Conservation (phyloP, 257 asterid species). For the Lycium ferocissimum region DNA sequence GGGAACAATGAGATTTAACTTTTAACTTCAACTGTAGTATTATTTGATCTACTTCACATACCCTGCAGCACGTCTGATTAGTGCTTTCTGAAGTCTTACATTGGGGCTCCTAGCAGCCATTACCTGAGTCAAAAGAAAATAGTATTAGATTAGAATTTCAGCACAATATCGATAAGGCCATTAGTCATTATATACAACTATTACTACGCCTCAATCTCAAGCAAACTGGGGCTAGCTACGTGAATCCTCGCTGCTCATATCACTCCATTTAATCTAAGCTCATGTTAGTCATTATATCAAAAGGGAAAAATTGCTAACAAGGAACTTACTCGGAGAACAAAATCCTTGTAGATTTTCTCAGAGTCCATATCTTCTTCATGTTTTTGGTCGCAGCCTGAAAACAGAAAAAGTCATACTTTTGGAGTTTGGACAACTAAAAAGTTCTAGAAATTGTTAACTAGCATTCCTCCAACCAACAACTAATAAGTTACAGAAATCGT, state of each 20-base stretch:
- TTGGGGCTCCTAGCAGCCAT: conserved; percentile 99
- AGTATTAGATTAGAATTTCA: neutral
- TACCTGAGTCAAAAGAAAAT: conserved; percentile 55
- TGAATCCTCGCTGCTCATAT: neutral
- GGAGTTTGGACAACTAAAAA: too few species aligned
- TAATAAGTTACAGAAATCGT: too few species aligned
- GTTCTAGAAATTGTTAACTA: neutral
- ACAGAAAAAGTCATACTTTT: neutral
- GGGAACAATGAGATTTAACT: neutral
- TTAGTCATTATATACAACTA: neutral
- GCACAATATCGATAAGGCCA: neutral
- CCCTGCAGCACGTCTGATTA: conserved; percentile 72
- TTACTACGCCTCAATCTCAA: neutral
- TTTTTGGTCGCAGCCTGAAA: conserved; percentile 87
- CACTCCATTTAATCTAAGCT: neutral
- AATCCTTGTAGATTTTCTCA: conserved; percentile 77
- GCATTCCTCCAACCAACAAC: neutral
- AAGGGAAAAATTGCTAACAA: conserved; percentile 8
- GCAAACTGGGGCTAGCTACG: neutral
- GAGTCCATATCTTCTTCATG: conserved; percentile 95
- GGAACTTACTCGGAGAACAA: conserved; percentile 84
- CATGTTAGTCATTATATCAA: neutral
- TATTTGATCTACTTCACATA: conserved; percentile 27
- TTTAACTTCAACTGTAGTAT: neutral
- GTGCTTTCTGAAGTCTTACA: conserved; percentile 68